A percentile compares a stretch with the other conserved stretches of the same genome.
These are phyloP conservation scores for Allium cepa DNA, from an alignment of 106 monocot genomes.

Conservation along the genomic window DNA sequence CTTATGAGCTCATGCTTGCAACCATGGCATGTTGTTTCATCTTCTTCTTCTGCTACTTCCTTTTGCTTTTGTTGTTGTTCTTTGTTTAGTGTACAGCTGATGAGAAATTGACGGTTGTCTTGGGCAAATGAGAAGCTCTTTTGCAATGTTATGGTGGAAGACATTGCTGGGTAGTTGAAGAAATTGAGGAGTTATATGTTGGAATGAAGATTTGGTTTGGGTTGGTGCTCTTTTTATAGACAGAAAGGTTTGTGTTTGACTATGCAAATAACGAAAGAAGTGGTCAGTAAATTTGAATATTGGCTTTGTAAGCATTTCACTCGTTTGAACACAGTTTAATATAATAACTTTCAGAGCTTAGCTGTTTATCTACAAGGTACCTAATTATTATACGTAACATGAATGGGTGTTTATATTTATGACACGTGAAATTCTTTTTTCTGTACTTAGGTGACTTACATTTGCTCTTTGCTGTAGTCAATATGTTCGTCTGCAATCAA, in stretches of 20 bases:
- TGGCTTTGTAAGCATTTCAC: no score
- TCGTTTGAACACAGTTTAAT: no score
- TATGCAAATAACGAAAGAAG: no score
- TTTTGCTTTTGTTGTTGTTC: background rate
- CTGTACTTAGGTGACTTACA: no score
- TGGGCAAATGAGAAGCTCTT: background rate
- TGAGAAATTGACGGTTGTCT: background rate
- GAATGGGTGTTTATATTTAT: no score
- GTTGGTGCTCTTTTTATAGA: background rate
- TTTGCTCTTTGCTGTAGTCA: no score
- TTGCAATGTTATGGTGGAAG: background rate
- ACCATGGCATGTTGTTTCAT: background rate
- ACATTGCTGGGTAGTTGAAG: background rate
- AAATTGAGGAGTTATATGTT: background rate
- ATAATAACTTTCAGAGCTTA: no score
- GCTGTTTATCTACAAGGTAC: no score
- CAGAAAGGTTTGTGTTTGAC: background rate
- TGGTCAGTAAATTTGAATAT: no score
- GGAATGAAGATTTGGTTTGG: background rate
- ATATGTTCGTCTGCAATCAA: no score
- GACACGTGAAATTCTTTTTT: no score
- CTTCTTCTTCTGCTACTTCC: background rate
- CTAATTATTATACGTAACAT: no score
- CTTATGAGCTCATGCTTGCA: conserved; percentile 17
- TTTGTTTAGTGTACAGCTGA: background rate